Base-by-base conservation (phyloP, 352 stramenopile genomes). In the Globisporangium okanoganense region DNA sequence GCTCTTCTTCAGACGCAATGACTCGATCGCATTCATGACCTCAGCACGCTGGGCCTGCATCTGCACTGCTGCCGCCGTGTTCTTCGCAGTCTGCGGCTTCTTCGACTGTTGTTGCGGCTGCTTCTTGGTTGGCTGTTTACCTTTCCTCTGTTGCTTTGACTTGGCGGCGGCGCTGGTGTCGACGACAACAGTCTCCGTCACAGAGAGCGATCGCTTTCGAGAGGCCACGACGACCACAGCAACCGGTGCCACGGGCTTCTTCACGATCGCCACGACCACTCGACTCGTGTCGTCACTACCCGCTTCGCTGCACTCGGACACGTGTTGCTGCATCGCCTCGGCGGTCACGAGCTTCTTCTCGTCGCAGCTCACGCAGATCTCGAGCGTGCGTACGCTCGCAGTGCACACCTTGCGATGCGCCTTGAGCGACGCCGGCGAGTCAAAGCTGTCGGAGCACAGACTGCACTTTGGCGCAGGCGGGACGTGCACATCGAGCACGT, bases 401-500 rank as follows among this genome's bases (percentile, higher is more conserved):
- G 52, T 25, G 44, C 80, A 90, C 27, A 73, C 35, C 35, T 79
- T 76, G 24, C 78, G 74, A 61, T 88, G 80, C 24, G 43, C 53
- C 65, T 83, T 87, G 33, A 85, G 68, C 40, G 65, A 45, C 6
- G n/a, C n/a, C 0, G 13, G 18, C 16, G 64, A 66, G 8, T 87
- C 69, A 54, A 85, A 82, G 1, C 53, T 44, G 6, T 69, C 61
- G 58, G 82, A 85, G 60, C 80, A 90, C 3, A 87, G 57, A 8
- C 61, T 73, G 66, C 80, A 90, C 64, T 87, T 90, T 22, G 62
- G 64, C 8, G 65, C 41, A 0, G 58, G 66, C 7, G 71, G 58
- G 0, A 88, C 55, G 43, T 86, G 73, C 13, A 90, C 76, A 50
- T 88, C 80, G 10, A 90, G 64, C 57, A 90, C 76, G 36, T 86